phyloP scores from a whole-genome alignment of 139 green algal species.

The Chlamydomonas applanata region DNA sequence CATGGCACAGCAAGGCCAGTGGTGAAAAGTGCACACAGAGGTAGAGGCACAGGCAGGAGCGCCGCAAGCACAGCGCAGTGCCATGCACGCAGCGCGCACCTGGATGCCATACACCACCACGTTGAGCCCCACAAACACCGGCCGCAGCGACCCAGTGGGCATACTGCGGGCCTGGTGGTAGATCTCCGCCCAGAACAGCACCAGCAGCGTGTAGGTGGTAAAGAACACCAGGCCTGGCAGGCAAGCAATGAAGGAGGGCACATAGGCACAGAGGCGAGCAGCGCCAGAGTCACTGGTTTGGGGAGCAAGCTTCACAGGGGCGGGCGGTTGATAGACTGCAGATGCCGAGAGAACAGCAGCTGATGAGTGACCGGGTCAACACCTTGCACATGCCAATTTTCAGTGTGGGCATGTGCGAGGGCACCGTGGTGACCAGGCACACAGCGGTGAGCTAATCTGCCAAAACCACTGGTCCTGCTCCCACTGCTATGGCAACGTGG shows the following conservation, averaged over 20 bases:
- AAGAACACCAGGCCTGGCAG: constrained; percentile 95
- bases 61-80: no score
- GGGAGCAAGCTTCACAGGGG: constrained; percentile 2
- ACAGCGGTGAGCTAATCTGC: background rate
- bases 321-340: no score
- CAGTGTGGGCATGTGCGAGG: no score
- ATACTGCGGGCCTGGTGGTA: constrained; percentile 93
- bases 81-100: constrained; percentile 24
- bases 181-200: constrained; percentile 99
- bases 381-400: no score
- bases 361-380: no score
- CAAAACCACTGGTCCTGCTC: background rate
- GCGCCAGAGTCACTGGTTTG: no score
- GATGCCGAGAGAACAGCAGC: no score
- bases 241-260: background rate
- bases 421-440: no score
- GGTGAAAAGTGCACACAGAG: no score
- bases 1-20: no score
- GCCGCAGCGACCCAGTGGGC: constrained; percentile 75
- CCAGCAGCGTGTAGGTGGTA: constrained; percentile 96
- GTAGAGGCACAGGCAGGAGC: no score
- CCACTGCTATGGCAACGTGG: background rate
- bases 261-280: no score
- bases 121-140: constrained; percentile 86
- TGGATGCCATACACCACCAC: constrained; percentile 80